Evolutionary conservation across 768 basidiomycete species (phyloP).

Genomic region (Russula griseocarnosa): DNA sequence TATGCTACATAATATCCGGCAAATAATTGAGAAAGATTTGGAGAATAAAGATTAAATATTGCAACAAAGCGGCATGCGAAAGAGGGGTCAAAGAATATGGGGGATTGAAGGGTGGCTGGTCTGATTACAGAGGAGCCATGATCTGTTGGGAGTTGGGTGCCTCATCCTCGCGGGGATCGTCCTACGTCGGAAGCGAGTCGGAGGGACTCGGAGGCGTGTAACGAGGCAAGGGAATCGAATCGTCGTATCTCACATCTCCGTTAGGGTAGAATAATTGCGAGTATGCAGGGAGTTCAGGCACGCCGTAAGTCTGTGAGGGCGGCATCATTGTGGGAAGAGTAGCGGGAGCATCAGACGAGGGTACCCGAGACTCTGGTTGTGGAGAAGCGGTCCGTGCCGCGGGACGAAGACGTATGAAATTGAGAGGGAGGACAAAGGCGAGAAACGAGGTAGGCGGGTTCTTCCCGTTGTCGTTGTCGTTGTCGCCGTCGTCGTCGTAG

Average conservation of each 20-base stretch:
- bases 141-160: neutral
- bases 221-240: slow-evolving; percentile 56
- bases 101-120: neutral
- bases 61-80: too few species aligned
- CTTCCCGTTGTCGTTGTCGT: neutral
- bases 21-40: slow-evolving; percentile 3
- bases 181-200: neutral
- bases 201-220: slow-evolving; percentile 51
- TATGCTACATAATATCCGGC: slow-evolving; percentile 14
- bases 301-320: slow-evolving; percentile 28
- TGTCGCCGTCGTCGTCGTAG: slow-evolving; percentile 18
- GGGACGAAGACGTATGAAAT: slow-evolving; percentile 46
- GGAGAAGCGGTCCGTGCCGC: slow-evolving; percentile 28
- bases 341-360: slow-evolving; percentile 16
- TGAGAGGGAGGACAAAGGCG: slow-evolving; percentile 47
- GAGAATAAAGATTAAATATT: neutral
- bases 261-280: slow-evolving; percentile 73
- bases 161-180: slow-evolving; percentile 2
- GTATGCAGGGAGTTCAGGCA: slow-evolving; percentile 59
- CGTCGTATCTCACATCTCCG: slow-evolving; percentile 69
- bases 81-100: neutral
- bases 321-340: neutral
- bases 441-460: slow-evolving; percentile 31
- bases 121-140: neutral
- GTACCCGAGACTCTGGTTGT: slow-evolving; percentile 24